phyloP scores from a whole-genome alignment of 2,329 filamentous ascomycete genomes.

The Biscogniauxia sp. region DNA sequence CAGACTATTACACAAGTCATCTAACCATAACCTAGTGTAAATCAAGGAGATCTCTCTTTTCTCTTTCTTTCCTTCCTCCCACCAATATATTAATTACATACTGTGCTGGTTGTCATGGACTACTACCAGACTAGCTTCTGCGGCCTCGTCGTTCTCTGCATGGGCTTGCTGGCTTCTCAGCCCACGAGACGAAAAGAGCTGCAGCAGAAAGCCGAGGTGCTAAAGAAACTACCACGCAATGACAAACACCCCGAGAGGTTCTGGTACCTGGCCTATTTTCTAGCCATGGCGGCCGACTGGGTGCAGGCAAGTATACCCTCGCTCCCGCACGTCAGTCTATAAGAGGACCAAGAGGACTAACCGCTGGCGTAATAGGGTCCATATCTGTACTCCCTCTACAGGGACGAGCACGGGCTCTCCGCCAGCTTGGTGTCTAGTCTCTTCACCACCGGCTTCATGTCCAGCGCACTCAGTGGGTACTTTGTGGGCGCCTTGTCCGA shows the following conservation, averaged over 20 bases:
- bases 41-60: too few relatives aligned
- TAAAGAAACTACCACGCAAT: constrained; percentile 19
- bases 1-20: too few relatives aligned
- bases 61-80: background rate
- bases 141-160: constrained; percentile 22
- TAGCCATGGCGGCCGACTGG: constrained; percentile 46
- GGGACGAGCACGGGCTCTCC: constrained; percentile 27
- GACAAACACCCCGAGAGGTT: constrained; percentile 37
- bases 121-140: constrained; percentile 27
- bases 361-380: constrained; percentile 20
- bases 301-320: constrained; percentile 35
- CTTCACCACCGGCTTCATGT: constrained; percentile 48
- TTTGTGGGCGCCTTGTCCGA: constrained; percentile 40
- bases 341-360: constrained; percentile 4
- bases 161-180: constrained; percentile 26
- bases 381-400: constrained; percentile 29
- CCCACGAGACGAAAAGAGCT: constrained; percentile 25
- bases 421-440: constrained; percentile 32
- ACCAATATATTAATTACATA: too few relatives aligned
- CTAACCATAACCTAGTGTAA: too few relatives aligned
- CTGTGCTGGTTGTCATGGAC: constrained; percentile 11
- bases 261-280: constrained; percentile 43
- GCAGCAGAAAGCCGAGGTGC: constrained; percentile 18
- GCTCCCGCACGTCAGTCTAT: background rate
- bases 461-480: constrained; percentile 44